These are phyloP conservation scores for Sporothrix variecibatus DNA, from an alignment of 2,329 filamentous ascomycete species.

Conservation along the genomic window DNA sequence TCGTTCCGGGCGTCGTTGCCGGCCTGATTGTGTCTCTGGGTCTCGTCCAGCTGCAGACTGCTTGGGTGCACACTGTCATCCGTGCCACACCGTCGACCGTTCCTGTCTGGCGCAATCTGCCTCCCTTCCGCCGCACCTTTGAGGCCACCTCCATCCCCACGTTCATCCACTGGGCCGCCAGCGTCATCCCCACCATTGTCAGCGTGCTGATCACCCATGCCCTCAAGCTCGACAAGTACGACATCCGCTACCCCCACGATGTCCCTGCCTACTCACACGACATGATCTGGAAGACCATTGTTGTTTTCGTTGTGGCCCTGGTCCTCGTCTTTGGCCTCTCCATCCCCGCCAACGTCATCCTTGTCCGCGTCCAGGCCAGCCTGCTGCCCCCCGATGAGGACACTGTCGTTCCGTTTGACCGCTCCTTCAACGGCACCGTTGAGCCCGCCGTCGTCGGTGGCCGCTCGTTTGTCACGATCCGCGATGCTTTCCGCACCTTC, in stretches of 20 bases:
- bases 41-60: slow-evolving; percentile 68
- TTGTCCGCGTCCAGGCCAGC: slow-evolving; percentile 83
- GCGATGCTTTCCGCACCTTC: slow-evolving; percentile 80
- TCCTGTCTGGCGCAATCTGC: slow-evolving; percentile 65
- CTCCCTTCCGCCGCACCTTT: slow-evolving; percentile 63
- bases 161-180: slow-evolving; percentile 60
- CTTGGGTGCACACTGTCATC: slow-evolving; percentile 87
- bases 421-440: slow-evolving; percentile 76
- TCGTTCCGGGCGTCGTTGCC: slow-evolving; percentile 43
- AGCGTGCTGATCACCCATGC: slow-evolving; percentile 51
- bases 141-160: slow-evolving; percentile 70
- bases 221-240: slow-evolving; percentile 49
- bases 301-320: slow-evolving; percentile 50
- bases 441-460: slow-evolving; percentile 74
- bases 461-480: slow-evolving; percentile 67
- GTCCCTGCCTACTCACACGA: slow-evolving; percentile 43
- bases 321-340: slow-evolving; percentile 63
- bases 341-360: slow-evolving; percentile 73
- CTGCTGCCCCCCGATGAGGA: slow-evolving; percentile 80
- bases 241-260: slow-evolving; percentile 41
- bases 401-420: slow-evolving; percentile 87
- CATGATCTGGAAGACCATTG: slow-evolving; percentile 49
- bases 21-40: slow-evolving; percentile 58
- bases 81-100: slow-evolving; percentile 59
- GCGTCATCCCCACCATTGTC: slow-evolving; percentile 51